phyloP scores from a whole-genome alignment of 1,284 basidiomycete species.

The Caloboletus firmus region DNA sequence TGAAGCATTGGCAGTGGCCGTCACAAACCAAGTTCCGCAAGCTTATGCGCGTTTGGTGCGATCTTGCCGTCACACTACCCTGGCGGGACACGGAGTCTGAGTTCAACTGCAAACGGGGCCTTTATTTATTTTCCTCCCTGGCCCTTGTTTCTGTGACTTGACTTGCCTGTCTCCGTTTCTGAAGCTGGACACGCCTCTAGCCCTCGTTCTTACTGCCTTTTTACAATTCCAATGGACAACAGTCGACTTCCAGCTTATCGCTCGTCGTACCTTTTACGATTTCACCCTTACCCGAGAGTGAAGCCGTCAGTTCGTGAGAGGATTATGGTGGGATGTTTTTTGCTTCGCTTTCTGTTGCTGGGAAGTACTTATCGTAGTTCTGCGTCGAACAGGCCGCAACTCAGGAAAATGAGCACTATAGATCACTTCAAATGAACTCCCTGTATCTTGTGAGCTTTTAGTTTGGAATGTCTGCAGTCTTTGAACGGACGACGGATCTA shows the following conservation, averaged over 20 bases:
- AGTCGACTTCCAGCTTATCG: slow-evolving; percentile 27
- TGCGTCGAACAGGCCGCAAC: slow-evolving; percentile 5
- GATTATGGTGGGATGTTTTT: slow-evolving; percentile 21
- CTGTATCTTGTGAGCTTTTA: slow-evolving; percentile 4
- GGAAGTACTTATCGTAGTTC: slow-evolving; percentile 5
- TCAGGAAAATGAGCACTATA: neutral
- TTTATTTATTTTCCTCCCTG: slow-evolving; percentile 2
- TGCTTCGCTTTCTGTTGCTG: slow-evolving; percentile 1
- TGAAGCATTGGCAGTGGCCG: slow-evolving; percentile 15
- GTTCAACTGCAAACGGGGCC: slow-evolving; percentile 14
- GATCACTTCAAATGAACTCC: neutral
- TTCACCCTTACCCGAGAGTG: slow-evolving; percentile 31
- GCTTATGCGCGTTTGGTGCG: slow-evolving; percentile 27
- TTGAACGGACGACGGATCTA: slow-evolving; percentile 9
- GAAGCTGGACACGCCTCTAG: neutral
- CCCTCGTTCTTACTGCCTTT: neutral
- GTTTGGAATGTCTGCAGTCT: neutral
- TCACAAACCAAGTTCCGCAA: slow-evolving; percentile 20
- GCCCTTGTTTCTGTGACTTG: slow-evolving; percentile 1
- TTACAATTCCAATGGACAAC: slow-evolving; percentile 21
- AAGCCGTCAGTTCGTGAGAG: slow-evolving; percentile 28
- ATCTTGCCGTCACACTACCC: slow-evolving; percentile 28
- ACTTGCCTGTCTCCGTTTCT: neutral
- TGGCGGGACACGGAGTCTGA: slow-evolving; percentile 24
- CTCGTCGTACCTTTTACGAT: slow-evolving; percentile 33